Base-by-base conservation (phyloP, 2,329 filamentous ascomycete genomes). In the Xylaria sp. region DNA sequence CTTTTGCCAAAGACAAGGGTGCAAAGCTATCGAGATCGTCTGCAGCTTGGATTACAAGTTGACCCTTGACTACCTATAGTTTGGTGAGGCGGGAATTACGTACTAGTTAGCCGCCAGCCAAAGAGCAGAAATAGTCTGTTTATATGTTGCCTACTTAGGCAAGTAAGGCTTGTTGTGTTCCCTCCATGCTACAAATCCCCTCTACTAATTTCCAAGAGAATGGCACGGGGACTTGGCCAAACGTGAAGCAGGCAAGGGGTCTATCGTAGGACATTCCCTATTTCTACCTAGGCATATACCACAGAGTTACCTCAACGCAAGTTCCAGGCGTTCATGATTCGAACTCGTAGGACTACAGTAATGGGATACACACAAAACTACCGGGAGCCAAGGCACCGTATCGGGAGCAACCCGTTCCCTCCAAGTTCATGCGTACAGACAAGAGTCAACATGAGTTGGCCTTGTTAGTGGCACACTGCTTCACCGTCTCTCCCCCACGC, bases 331-430 rank as follows among this genome's bases (percentile, higher is more conserved):
- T 39, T 1, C 36, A 17, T 39, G 8, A 42, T 45, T 9, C 30
- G 54, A 45, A 34, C 9, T 60, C 14, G 32, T 42, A 53, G 19
- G 39, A 34, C 36, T 54, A 57, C 39, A 9, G 9, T 8, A 14
- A 62, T 32, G 21, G 42, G 30, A 45, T 59, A 47, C 24, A 54
- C 12, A 59, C 39, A 32, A 69, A 48, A 27, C 36, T 39, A 11
- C 17, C 39, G 50, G 57, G 39, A 50, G 34, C 36, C 21, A 55
- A 56, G 51, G 45, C 51, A 66, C 45, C 59, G 63, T 64, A 69
- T 69, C 68, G 68, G 68, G 65, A 68, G 56, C 58, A 63, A 64
- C 27, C 58, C 61, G 30, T 42, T 19, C 48, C 30, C 50, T 55
- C 39, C 19, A n/a, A 57, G n/a, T 51, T 57, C 27, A 65, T 36